A percentile compares a stretch with the other conserved stretches of the same genome.
Evolutionary conservation across 345 rosid species (phyloP).

Genomic region (Eucalyptus grandis): DNA sequence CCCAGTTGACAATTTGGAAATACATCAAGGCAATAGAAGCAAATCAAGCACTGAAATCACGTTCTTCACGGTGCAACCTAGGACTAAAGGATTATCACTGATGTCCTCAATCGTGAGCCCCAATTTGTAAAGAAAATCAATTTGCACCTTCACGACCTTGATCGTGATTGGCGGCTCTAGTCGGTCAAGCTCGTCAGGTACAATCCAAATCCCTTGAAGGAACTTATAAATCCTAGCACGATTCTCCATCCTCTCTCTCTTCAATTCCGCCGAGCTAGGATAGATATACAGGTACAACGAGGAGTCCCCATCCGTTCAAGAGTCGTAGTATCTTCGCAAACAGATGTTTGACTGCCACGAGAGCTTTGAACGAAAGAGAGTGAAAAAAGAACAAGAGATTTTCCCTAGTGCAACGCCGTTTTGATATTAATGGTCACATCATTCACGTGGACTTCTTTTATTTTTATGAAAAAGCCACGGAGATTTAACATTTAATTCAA

Average conservation of each 20-base stretch:
- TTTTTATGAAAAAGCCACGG: not conserved
- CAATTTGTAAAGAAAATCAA: constrained; percentile 60
- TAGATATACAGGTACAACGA: too few relatives aligned
- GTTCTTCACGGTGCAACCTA: constrained; percentile 83
- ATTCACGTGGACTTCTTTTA: not conserved
- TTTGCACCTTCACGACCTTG: constrained; percentile 21
- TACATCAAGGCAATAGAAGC: not conserved
- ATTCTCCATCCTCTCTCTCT: too few relatives aligned
- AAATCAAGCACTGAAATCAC: constrained; percentile 26
- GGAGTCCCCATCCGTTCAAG: too few relatives aligned
- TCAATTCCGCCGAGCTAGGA: too few relatives aligned
- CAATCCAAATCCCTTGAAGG: too few relatives aligned
- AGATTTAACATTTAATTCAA: too few relatives aligned
- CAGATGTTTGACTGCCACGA: too few relatives aligned
- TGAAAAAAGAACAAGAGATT: fast-evolving
- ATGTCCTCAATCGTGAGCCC: constrained; percentile 73
- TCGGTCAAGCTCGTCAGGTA: too few relatives aligned
- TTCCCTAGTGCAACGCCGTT: not conserved
- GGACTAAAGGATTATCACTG: constrained; percentile 70
- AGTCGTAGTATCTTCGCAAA: too few relatives aligned
- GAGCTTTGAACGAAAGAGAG: too few relatives aligned
- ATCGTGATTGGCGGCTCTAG: constrained; percentile 3
- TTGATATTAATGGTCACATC: not conserved
- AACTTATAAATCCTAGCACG: too few relatives aligned
- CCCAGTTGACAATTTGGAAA: not conserved